Percentiles rank a stretch among this genome's conserved stretches.
phyloP scores from a whole-genome alignment of 2,329 filamentous ascomycete species.

The Biscogniauxia sp. region DNA sequence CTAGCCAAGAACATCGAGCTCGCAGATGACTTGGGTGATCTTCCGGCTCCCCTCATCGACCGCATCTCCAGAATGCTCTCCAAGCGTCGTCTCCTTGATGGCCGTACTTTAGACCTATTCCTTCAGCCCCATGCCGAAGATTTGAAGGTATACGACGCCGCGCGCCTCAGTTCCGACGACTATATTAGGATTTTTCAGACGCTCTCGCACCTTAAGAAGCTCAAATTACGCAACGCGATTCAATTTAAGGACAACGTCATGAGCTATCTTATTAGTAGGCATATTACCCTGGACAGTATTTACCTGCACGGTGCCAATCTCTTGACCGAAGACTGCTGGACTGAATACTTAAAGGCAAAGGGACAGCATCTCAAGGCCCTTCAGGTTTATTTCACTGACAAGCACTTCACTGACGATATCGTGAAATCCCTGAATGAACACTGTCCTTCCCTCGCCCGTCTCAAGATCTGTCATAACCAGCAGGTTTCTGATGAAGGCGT shows the following conservation, averaged over 20 bases:
- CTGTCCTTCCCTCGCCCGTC: conserved; percentile 66
- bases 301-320: conserved; percentile 85
- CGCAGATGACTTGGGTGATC: conserved; percentile 60
- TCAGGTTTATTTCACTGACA: conserved; percentile 82
- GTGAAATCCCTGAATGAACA: conserved; percentile 59
- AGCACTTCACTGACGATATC: conserved; percentile 71
- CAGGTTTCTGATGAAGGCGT: conserved; percentile 67
- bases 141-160: conserved; percentile 57
- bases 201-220: conserved; percentile 63
- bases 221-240: conserved; percentile 81
- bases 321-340: conserved; percentile 74
- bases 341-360: conserved; percentile 62
- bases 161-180: conserved; percentile 70
- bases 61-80: conserved; percentile 59
- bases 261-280: conserved; percentile 74
- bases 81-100: conserved; percentile 55
- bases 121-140: conserved; percentile 49
- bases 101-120: conserved; percentile 56
- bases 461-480: conserved; percentile 83
- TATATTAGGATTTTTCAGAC: conserved; percentile 77
- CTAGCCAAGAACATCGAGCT: conserved; percentile 61
- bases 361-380: conserved; percentile 65
- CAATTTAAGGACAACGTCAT: conserved; percentile 87
- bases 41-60: conserved; percentile 55
- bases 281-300: conserved; percentile 66